phyloP scores from a whole-genome alignment of 805 yeast genomes.

The Metschnikowia lunata region DNA sequence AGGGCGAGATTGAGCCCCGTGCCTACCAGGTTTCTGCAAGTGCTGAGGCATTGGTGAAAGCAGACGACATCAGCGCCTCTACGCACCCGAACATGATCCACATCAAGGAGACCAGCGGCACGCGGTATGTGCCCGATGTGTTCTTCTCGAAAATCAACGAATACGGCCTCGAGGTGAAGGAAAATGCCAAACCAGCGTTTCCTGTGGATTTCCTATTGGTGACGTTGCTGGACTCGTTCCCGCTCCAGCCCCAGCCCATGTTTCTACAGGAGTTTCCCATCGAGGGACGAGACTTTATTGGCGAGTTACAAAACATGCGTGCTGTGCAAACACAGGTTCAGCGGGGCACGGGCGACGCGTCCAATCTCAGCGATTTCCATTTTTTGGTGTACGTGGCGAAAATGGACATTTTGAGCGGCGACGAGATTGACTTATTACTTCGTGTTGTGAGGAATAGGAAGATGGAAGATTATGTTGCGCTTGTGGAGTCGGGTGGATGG shows the following conservation, averaged over 20 bases:
- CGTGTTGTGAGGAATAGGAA: conserved; percentile 43
- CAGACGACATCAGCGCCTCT: conserved; percentile 81
- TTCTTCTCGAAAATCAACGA: conserved; percentile 82
- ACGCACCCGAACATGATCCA: conserved; percentile 87
- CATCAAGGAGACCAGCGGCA: conserved; percentile 66
- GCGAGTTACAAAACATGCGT: conserved; percentile 64
- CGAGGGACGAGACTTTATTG: conserved; percentile 74
- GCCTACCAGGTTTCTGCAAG: conserved; percentile 85
- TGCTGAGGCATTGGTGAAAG: conserved; percentile 83
- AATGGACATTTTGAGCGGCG: conserved; percentile 51
- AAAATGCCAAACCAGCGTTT: conserved; percentile 42
- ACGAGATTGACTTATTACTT: conserved; percentile 50
- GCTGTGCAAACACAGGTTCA: conserved; percentile 51
- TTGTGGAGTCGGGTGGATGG: conserved; percentile 74
- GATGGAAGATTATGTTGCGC: conserved; percentile 43
- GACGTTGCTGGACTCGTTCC: conserved; percentile 90
- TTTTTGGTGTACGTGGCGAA: conserved; percentile 55
- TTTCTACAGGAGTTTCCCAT: conserved; percentile 62
- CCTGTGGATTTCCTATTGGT: conserved; percentile 53
- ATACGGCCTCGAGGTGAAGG: conserved; percentile 82
- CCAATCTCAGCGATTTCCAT: conserved; percentile 67
- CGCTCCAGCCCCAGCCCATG: conserved; percentile 51
- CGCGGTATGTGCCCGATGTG: conserved; percentile 91
- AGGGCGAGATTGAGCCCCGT: conserved; percentile 85
- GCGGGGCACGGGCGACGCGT: conserved; percentile 27